Percentiles rank a stretch among this genome's conserved stretches.
Conservation (phyloP, 1,284 basidiomycete species). For the Lentinus polychrous region DNA sequence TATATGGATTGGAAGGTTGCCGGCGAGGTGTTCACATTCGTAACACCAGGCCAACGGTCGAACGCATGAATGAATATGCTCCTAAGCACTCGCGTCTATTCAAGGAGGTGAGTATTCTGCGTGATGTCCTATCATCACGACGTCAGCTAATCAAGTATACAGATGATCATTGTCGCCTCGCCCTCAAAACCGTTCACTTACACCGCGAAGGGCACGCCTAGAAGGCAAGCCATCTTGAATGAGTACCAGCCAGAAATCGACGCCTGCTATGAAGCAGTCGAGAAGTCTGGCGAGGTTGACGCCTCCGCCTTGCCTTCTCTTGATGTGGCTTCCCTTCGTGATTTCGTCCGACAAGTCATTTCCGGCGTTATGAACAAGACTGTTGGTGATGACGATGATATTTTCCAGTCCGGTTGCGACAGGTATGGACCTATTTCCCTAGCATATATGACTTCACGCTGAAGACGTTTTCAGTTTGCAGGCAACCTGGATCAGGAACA, state of each 20-base stretch:
- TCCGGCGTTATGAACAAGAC: slow-evolving; percentile 18
- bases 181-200: slow-evolving; percentile 24
- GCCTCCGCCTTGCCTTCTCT: background rate
- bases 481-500: slow-evolving; percentile 36
- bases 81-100: slow-evolving; percentile 30
- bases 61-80: slow-evolving; percentile 26
- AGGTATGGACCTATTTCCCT: slow-evolving; percentile 22
- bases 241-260: slow-evolving; percentile 26
- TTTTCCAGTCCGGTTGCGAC: slow-evolving; percentile 38
- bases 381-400: slow-evolving; percentile 29
- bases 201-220: slow-evolving; percentile 25
- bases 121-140: too few relatives aligned
- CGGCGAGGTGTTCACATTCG: background rate
- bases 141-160: background rate
- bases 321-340: slow-evolving; percentile 11
- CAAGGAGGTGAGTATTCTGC: slow-evolving; percentile 26
- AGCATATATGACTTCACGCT: background rate
- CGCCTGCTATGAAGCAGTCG: slow-evolving; percentile 19
- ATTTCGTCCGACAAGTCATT: slow-evolving; percentile 26
- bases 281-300: slow-evolving; percentile 12
- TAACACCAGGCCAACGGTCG: slow-evolving; percentile 24
- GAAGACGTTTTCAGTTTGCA: slow-evolving; percentile 26
- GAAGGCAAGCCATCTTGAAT: slow-evolving; percentile 19
- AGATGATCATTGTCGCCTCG: slow-evolving; percentile 26
- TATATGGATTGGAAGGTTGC: background rate